Evolutionary conservation across 2,329 filamentous ascomycete species (phyloP).

Genomic region (Beauveria rudraprayagi): DNA sequence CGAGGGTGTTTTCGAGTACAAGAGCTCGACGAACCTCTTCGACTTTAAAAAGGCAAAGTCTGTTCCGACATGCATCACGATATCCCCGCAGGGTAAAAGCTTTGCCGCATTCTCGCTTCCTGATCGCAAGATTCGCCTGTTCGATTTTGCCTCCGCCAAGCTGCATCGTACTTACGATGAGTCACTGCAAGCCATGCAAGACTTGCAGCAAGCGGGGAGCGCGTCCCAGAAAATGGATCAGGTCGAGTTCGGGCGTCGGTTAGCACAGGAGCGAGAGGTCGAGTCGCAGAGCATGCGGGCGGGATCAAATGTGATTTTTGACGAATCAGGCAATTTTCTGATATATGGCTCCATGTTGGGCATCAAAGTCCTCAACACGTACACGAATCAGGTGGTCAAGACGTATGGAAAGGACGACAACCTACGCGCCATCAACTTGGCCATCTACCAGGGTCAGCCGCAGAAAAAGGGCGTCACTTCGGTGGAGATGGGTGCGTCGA

Average conservation of each 20-base stretch:
- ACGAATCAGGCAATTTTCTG: slow-evolving; percentile 93
- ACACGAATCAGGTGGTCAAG: slow-evolving; percentile 86
- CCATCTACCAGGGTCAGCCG: slow-evolving; percentile 89
- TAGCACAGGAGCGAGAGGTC: slow-evolving; percentile 80
- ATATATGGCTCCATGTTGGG: slow-evolving; percentile 89
- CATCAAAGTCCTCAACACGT: slow-evolving; percentile 91
- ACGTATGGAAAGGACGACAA: slow-evolving; percentile 86
- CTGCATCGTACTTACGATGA: slow-evolving; percentile 92
- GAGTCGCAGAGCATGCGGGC: slow-evolving; percentile 59
- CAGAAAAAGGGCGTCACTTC: slow-evolving; percentile 91
- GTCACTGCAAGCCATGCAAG: slow-evolving; percentile 77
- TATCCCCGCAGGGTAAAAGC: slow-evolving; percentile 78
- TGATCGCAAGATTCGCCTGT: slow-evolving; percentile 85
- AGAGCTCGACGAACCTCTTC: slow-evolving; percentile 89
- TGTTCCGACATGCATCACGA: slow-evolving; percentile 68
- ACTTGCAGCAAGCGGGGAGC: slow-evolving; percentile 94
- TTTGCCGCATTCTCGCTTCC: slow-evolving; percentile 89
- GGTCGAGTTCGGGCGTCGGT: slow-evolving; percentile 81
- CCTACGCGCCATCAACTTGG: slow-evolving; percentile 73
- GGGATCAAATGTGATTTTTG: slow-evolving; percentile 83
- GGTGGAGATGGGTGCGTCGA: slow-evolving; percentile 92
- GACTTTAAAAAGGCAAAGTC: slow-evolving; percentile 96
- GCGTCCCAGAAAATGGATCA: slow-evolving; percentile 74
- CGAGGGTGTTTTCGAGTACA: slow-evolving; percentile 82
- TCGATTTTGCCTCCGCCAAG: slow-evolving; percentile 85